A percentile compares a stretch with the other conserved stretches of the same genome.
These are phyloP conservation scores for Hanseniaspora pseudoguilliermondii DNA, from an alignment of 805 yeast genomes.

Conservation along the genomic window DNA sequence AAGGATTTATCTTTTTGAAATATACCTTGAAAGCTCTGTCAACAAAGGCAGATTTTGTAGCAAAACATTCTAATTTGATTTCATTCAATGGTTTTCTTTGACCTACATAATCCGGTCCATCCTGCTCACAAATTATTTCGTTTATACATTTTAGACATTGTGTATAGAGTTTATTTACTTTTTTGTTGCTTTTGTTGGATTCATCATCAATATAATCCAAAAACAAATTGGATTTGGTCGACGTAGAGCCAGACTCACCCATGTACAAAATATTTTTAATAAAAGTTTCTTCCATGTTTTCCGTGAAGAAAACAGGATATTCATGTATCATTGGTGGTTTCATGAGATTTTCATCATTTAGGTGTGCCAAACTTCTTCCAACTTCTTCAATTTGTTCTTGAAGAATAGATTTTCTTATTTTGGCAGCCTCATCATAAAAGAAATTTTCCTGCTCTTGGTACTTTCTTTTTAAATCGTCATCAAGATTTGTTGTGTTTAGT, in stretches of 20 bases:
- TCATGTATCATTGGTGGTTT: not conserved
- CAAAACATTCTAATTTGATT: not conserved
- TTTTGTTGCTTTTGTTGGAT: no score
- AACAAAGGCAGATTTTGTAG: conserved; percentile 15
- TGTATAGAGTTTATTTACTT: not conserved
- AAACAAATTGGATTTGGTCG: not conserved
- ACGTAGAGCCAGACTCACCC: not conserved
- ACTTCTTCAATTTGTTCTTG: conserved; percentile 10
- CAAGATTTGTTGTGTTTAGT: conserved; percentile 16
- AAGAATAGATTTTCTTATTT: conserved; percentile 37
- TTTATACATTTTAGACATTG: not conserved
- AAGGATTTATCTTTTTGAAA: not conserved
- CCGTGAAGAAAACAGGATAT: conserved; percentile 8
- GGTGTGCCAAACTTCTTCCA: conserved; percentile 15
- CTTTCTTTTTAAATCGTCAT: conserved; percentile 17
- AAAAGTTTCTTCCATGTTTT: conserved; percentile 4
- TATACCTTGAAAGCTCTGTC: not conserved
- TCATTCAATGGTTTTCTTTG: not conserved
- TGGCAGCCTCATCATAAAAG: conserved; percentile 51
- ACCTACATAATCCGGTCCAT: not conserved
- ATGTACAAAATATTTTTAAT: conserved; percentile 14
- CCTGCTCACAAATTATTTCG: not conserved
- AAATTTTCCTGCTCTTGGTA: conserved; percentile 16
- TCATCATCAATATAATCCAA: conserved; percentile 15
- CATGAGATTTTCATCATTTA: conserved; percentile 16